Conservation (phyloP, 352 stramenopile genomes). For the Plasmopara halstedii region DNA sequence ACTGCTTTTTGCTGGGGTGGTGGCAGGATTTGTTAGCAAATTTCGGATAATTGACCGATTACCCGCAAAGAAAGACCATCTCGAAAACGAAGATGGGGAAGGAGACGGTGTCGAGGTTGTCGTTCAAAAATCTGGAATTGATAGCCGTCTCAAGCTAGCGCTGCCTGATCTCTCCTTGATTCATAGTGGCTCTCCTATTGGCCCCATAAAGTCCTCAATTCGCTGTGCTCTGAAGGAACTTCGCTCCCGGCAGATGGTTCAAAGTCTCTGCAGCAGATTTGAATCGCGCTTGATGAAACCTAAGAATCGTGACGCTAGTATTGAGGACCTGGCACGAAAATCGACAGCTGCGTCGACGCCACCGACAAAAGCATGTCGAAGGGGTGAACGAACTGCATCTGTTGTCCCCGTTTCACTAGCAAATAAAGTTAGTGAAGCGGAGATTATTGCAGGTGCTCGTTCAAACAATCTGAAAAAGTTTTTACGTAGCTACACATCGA, state of each 20-base stretch:
- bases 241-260: conserved; percentile 41
- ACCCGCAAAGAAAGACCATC: conserved; percentile 13
- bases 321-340: conserved; percentile 7
- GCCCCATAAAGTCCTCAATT: conserved; percentile 38
- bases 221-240: conserved; percentile 37
- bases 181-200: conserved; percentile 17
- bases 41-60: conserved; percentile 19
- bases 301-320: conserved; percentile 8
- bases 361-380: conserved; percentile 5
- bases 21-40: conserved; percentile 17
- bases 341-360: background rate
- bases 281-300: conserved; percentile 22
- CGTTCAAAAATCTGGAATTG: conserved; percentile 22
- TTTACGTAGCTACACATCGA: conserved; percentile 53
- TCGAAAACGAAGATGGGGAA: conserved; percentile 26
- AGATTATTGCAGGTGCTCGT: conserved; percentile 18
- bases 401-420: conserved; percentile 6
- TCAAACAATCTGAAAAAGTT: conserved; percentile 66
- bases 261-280: conserved; percentile 47
- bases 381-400: conserved; percentile 8
- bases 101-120: conserved; percentile 34
- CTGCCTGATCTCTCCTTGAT: conserved; percentile 18
- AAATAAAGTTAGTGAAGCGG: conserved; percentile 5
- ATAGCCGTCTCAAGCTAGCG: conserved; percentile 18
- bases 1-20: conserved; percentile 21